Conservation (phyloP, 345 rosid species). For the Luvunga scandens region DNA sequence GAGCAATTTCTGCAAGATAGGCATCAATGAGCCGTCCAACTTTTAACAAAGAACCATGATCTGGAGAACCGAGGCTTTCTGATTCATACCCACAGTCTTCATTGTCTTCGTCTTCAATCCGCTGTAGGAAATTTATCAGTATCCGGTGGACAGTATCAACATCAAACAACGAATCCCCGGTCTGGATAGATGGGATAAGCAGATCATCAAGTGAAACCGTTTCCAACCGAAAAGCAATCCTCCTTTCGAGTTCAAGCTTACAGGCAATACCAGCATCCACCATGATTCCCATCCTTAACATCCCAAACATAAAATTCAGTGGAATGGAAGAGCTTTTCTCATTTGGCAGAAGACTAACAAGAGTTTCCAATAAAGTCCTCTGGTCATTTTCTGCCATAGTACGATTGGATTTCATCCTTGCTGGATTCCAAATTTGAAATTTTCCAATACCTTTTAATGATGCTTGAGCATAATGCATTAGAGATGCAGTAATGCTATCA, state of each 20-base stretch:
- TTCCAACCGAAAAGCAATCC: constrained; percentile 62
- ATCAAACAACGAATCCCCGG: constrained; percentile 69
- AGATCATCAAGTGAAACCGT: constrained; percentile 69
- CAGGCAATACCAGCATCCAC: constrained; percentile 47
- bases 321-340: constrained; percentile 49
- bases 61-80: constrained; percentile 49
- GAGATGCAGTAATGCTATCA: constrained; percentile 55
- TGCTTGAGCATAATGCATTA: constrained; percentile 75
- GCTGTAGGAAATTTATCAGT: constrained; percentile 58
- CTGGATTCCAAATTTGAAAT: constrained; percentile 50
- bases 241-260: constrained; percentile 67
- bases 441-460: constrained; percentile 58
- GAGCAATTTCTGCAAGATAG: constrained; percentile 81
- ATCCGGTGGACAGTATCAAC: constrained; percentile 72
- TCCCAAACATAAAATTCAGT: constrained; percentile 72
- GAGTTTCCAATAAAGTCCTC: constrained; percentile 56
- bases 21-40: constrained; percentile 80
- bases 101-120: constrained; percentile 62
- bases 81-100: constrained; percentile 50
- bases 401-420: constrained; percentile 34
- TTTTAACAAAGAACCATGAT: constrained; percentile 66
- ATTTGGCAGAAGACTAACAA: constrained; percentile 58
- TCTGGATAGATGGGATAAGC: constrained; percentile 67
- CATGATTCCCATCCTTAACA: constrained; percentile 62
- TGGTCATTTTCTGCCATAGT: constrained; percentile 41